A percentile compares a stretch with the other conserved stretches of the same genome.
phyloP scores from a whole-genome alignment of 139 green algal species.

The Pleodorina starrii region DNA sequence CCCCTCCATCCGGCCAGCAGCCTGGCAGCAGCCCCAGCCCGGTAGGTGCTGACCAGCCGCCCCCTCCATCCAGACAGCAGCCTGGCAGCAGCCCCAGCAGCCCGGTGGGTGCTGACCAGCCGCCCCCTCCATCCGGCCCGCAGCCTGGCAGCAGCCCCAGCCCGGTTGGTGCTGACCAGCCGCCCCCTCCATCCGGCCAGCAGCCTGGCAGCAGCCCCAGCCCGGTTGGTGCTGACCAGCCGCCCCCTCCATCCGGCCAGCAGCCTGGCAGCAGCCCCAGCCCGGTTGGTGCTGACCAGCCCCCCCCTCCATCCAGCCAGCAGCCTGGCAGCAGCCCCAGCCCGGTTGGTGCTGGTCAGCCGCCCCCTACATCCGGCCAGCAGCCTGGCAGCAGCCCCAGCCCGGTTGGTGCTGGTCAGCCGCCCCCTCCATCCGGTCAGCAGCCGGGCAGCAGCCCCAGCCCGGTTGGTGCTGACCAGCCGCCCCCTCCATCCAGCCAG shows the following conservation, averaged over 20 bases:
- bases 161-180: not conserved
- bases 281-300: too few species aligned
- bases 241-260: not conserved
- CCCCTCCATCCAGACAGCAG: not conserved
- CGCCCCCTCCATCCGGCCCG: not conserved
- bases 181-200: too few species aligned
- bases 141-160: not conserved
- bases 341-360: not conserved
- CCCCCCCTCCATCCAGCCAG: not conserved
- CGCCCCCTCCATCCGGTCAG: not conserved
- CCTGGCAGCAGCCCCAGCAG: not conserved
- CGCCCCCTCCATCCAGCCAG: not conserved
- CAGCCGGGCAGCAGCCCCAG: not conserved
- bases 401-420: not conserved
- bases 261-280: not conserved
- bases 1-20: not conserved
- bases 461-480: not conserved
- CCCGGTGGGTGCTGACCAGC: not conserved
- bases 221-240: not conserved
- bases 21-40: not conserved
- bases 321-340: not conserved
- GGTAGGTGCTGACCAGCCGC: not conserved
- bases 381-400: not conserved
- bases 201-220: not conserved
- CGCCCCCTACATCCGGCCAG: not conserved